Evolutionary conservation across 2,329 filamentous ascomycete species (phyloP).

Genomic region (Cercospora beticola): DNA sequence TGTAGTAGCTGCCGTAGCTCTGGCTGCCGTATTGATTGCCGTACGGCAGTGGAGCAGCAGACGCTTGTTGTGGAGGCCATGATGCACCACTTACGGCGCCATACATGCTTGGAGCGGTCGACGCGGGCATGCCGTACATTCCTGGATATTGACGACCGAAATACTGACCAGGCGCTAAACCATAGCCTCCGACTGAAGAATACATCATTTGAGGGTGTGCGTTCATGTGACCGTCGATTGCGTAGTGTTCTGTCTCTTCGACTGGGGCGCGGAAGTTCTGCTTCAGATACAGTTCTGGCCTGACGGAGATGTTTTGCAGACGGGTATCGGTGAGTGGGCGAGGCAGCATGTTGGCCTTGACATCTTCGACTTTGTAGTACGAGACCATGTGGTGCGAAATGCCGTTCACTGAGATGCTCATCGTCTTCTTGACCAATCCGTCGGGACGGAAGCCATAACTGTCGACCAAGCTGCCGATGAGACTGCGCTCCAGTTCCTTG

Average conservation of each 20-base stretch:
- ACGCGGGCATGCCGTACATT: slow-evolving; percentile 33
- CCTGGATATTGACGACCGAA: slow-evolving; percentile 33
- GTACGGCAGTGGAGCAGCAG: slow-evolving; percentile 29
- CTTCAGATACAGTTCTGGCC: slow-evolving; percentile 41
- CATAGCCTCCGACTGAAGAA: slow-evolving; percentile 33
- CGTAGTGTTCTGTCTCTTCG: slow-evolving; percentile 41
- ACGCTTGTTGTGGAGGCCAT: slow-evolving; percentile 30
- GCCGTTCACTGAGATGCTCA: slow-evolving; percentile 73
- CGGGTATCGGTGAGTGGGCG: slow-evolving; percentile 59
- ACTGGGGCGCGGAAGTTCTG: slow-evolving; percentile 43
- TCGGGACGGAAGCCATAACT: slow-evolving; percentile 82
- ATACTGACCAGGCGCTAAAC: slow-evolving; percentile 36
- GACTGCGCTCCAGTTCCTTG: slow-evolving; percentile 55
- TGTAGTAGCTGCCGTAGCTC: slow-evolving; percentile 33
- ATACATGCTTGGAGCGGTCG: slow-evolving; percentile 32
- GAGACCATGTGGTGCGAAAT: slow-evolving; percentile 83
- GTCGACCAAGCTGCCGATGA: slow-evolving; percentile 84
- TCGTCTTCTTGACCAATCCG: slow-evolving; percentile 89
- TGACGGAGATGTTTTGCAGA: slow-evolving; percentile 37
- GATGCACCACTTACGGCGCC: slow-evolving; percentile 31
- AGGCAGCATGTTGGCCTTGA: slow-evolving; percentile 60
- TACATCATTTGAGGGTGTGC: slow-evolving; percentile 40
- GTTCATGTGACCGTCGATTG: slow-evolving; percentile 38
- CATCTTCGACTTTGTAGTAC: slow-evolving; percentile 82
- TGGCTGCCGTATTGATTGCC: slow-evolving; percentile 31